phyloP scores from a whole-genome alignment of 257 asterid species.

The Fraxinus cuspidata region DNA sequence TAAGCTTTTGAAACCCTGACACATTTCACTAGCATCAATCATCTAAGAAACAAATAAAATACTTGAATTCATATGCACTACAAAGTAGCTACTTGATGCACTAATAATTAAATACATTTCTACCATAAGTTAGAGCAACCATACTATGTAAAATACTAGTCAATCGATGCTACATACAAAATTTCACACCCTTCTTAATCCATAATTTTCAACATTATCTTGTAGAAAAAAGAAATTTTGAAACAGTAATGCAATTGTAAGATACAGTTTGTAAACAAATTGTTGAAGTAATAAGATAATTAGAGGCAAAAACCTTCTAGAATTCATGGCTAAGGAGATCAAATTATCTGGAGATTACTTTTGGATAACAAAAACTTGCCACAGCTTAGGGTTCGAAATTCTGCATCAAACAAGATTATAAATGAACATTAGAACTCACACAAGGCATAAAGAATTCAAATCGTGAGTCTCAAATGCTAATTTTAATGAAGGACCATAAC shows the following conservation, averaged over 20 bases:
- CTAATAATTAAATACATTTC: not conserved
- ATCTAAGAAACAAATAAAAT: not conserved
- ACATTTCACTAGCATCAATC: not conserved
- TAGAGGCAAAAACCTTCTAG: conserved; percentile 46
- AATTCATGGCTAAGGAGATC: conserved; percentile 48
- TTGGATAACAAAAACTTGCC: conserved; percentile 22
- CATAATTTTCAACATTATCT: not conserved
- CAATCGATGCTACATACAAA: not conserved
- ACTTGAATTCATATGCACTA: not conserved
- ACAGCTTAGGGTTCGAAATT: conserved; percentile 20
- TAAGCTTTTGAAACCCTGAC: not conserved
- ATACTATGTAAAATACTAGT: not conserved
- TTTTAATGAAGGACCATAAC: conserved; percentile 24
- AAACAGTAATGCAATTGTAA: not conserved
- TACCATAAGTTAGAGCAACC: not conserved
- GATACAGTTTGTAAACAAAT: not conserved
- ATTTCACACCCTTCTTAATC: conserved; percentile 1
- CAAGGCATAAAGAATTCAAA: not conserved
- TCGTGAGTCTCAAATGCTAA: conserved; percentile 17
- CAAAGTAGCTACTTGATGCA: not conserved
- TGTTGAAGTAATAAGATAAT: not conserved
- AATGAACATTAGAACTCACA: conserved; percentile 5
- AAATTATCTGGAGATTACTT: conserved; percentile 22
- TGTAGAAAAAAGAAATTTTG: not conserved
- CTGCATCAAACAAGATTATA: conserved; percentile 22